phyloP scores from a whole-genome alignment of 352 stramenopile genomes.

The Phytophthora nicotianae region DNA sequence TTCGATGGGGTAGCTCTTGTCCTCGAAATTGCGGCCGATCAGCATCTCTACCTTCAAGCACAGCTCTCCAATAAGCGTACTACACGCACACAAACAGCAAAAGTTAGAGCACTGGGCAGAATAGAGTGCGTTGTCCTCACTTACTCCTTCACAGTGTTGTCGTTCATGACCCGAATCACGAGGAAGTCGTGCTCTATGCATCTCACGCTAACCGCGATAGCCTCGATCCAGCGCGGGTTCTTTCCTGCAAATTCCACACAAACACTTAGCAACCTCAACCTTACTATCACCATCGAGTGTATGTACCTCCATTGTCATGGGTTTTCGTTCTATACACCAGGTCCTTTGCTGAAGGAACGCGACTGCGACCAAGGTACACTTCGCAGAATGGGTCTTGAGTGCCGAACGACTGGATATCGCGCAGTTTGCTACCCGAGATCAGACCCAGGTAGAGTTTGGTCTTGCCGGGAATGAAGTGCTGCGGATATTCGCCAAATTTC shows the following conservation, averaged over 20 bases:
- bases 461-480: slow-evolving; percentile 77
- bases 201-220: slow-evolving; percentile 55
- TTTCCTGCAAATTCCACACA: slow-evolving; percentile 46
- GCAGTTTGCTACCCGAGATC: slow-evolving; percentile 73
- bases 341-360: slow-evolving; percentile 46
- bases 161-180: slow-evolving; percentile 81
- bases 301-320: slow-evolving; percentile 77
- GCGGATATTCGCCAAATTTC: slow-evolving; percentile 73
- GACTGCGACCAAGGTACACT: slow-evolving; percentile 64
- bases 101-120: too few species aligned
- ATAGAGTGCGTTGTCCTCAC: slow-evolving; percentile 13
- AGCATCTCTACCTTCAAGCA: slow-evolving; percentile 71
- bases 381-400: slow-evolving; percentile 80
- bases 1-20: slow-evolving; percentile 77
- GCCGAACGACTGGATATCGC: slow-evolving; percentile 76
- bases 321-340: slow-evolving; percentile 75
- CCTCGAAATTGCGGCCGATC: slow-evolving; percentile 68
- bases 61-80: slow-evolving; percentile 73
- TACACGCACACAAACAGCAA: slow-evolving; percentile 22
- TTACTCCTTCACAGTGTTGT: slow-evolving; percentile 80
- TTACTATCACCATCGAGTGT: background rate
- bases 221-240: slow-evolving; percentile 79
- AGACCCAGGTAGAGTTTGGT: slow-evolving; percentile 75
- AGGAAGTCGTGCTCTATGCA: slow-evolving; percentile 85
- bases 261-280: background rate